Conservation (phyloP, 257 asterid species). For the Avicennia marina region DNA sequence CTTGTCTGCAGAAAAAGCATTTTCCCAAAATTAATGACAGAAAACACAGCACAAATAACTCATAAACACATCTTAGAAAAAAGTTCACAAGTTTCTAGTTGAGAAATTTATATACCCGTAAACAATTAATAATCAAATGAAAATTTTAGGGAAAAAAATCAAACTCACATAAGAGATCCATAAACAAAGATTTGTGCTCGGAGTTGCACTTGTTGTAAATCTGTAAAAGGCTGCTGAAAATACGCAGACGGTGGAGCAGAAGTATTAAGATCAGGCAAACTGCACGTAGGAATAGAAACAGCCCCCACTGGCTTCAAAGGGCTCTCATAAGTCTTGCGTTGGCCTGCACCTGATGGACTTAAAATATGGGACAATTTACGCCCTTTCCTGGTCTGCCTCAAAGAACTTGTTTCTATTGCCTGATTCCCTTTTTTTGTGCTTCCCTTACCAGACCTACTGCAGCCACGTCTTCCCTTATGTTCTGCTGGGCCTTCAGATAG, state of each 20-base stretch:
- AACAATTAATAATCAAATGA: conserved; percentile 1
- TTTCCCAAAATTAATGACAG: conserved; percentile 15
- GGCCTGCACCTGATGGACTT: conserved; percentile 47
- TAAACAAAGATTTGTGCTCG: conserved; percentile 97
- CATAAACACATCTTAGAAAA: not conserved
- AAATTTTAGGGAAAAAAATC: conserved; percentile 3
- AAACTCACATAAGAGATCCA: conserved; percentile 95
- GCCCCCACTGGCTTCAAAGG: conserved; percentile 40
- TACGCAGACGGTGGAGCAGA: conserved; percentile 51
- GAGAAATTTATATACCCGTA: not conserved
- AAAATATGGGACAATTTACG: conserved; percentile 36
- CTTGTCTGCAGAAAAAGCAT: conserved; percentile 62
- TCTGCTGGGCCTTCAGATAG: conserved; percentile 41
- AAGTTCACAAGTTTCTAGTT: not conserved
- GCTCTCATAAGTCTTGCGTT: conserved; percentile 46
- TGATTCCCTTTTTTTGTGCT: conserved; percentile 54
- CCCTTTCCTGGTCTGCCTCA: conserved; percentile 46
- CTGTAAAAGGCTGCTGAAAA: conserved; percentile 92
- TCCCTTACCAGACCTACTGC: conserved; percentile 60
- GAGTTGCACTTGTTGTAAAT: conserved; percentile 89
- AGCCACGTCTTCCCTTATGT: conserved; percentile 70
- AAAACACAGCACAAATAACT: conserved; percentile 7
- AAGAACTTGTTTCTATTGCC: conserved; percentile 43
- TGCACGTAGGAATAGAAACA: conserved; percentile 53
- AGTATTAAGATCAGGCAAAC: conserved; percentile 81